Evolutionary conservation across 129 eudicot genomes (phyloP).

Genomic region (Erigeron canadensis): DNA sequence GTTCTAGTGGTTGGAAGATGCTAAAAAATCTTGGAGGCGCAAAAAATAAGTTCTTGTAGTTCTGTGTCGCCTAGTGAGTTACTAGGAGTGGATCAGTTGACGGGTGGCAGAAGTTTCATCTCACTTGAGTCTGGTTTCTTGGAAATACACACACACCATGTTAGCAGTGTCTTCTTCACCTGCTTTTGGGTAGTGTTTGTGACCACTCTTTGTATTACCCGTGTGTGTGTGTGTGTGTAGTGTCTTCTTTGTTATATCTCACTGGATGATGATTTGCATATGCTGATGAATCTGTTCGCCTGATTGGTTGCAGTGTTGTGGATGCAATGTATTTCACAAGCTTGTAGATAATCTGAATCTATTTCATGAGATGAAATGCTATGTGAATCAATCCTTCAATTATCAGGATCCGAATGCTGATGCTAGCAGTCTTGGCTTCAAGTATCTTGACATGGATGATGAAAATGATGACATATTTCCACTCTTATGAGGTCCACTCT

Average conservation of each 20-base stretch:
- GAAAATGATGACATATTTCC: constrained; percentile 52
- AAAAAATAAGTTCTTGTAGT: too few relatives aligned
- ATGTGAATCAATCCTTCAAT: constrained; percentile 70
- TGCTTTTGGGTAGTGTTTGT: neutral
- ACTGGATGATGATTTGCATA: constrained; percentile 1
- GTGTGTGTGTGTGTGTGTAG: neutral
- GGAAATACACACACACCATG: neutral
- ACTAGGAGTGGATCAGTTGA: too few relatives aligned
- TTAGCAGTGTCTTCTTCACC: neutral
- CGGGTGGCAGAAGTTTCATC: too few relatives aligned
- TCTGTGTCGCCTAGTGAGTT: too few relatives aligned
- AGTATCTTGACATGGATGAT: constrained; percentile 63
- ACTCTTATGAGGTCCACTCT: constrained; percentile 45
- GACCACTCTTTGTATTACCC: neutral
- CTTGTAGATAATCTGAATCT: constrained; percentile 90
- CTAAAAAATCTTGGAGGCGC: neutral
- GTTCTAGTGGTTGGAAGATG: neutral
- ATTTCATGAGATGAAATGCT: constrained; percentile 82
- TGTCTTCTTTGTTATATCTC: neutral
- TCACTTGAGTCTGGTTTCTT: too few relatives aligned
- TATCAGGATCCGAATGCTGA: constrained; percentile 49
- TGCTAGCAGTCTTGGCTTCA: constrained; percentile 47
- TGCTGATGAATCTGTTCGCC: neutral
- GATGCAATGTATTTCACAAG: constrained; percentile 85
- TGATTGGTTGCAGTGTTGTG: constrained; percentile 65